Conservation (phyloP, 2,329 filamentous ascomycete species). For the Penicillium sp. region DNA sequence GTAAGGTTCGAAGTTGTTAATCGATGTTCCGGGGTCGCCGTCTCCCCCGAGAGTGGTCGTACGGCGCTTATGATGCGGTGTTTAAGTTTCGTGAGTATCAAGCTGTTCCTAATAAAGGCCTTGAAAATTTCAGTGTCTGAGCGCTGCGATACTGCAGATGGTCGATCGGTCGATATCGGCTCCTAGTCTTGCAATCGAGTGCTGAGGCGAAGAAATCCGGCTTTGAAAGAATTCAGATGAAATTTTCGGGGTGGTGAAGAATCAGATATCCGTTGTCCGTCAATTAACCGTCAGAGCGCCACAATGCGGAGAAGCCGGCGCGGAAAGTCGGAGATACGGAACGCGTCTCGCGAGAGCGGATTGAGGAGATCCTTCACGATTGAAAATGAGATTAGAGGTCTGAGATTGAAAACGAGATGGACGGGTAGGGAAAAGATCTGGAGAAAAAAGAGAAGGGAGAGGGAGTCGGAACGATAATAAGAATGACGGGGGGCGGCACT, state of each 20-base stretch:
- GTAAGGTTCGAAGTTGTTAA: slow-evolving; percentile 4
- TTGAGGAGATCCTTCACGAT: slow-evolving; percentile 15
- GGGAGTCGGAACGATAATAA: slow-evolving; percentile 28
- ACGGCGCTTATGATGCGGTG: slow-evolving; percentile 35
- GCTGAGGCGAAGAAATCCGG: slow-evolving; percentile 7
- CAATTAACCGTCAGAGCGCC: slow-evolving; percentile 17
- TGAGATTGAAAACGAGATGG: not conserved
- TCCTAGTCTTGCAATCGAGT: slow-evolving; percentile 21
- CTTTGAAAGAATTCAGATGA: not conserved
- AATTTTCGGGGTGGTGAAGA: slow-evolving; percentile 11
- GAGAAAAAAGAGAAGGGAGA: slow-evolving; percentile 13
- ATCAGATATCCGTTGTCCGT: slow-evolving; percentile 10
- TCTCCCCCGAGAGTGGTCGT: slow-evolving; percentile 44
- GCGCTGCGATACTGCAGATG: slow-evolving; percentile 20
- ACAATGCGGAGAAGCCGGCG: slow-evolving; percentile 19
- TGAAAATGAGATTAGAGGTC: not conserved
- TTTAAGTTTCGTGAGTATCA: slow-evolving; percentile 19
- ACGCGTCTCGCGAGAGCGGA: slow-evolving; percentile 16
- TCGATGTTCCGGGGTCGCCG: slow-evolving; percentile 41
- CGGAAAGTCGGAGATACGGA: slow-evolving; percentile 3
- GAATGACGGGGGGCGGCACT: slow-evolving; percentile 28
- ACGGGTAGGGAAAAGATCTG: slow-evolving; percentile 5
- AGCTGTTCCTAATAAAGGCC: slow-evolving; percentile 7
- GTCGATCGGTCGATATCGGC: slow-evolving; percentile 19
- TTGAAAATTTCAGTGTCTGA: slow-evolving; percentile 16